Base-by-base conservation (phyloP, 1,284 basidiomycete species). In the Neotropicomus parvogracilis region DNA sequence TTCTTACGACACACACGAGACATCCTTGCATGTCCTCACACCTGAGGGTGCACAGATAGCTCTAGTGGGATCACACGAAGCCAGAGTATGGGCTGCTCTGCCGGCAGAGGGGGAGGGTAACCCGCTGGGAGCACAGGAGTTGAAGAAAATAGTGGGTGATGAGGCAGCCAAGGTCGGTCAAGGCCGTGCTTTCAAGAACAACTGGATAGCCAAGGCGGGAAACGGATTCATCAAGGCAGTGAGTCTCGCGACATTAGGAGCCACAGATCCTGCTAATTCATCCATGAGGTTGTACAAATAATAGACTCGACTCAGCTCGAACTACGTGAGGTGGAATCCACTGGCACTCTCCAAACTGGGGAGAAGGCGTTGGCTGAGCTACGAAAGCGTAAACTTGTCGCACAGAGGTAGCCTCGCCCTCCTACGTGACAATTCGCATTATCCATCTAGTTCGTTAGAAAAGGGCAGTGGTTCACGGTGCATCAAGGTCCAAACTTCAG, bases 151-250 rank as follows among this genome's bases (percentile, higher is more conserved):
- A 47, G 78, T 97, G 10, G 93, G 93, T 10, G 84, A 88, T 49
- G 91, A 95, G 58, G 79, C 81, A 6, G 83, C 89, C 16, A 95
- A 94, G 73, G 79, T 88, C 53, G 97, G 97, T 3, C 97, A 99
- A 70, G 87, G 88, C 24, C 83, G 90, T 55, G 97, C 95, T 19
- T 97, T 99, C 80, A 97, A 95, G 74, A 95, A 91, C 64, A 91
- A 90, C 57, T 99, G 97, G 95, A 93, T 98, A 56, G 79, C 77
- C 26, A 98, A 98, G 70, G 89, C 95, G 55, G 91, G 90, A 4
- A 80, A 83, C 55, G 91, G 92, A 17, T 83, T 97, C 52, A 83
- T 97, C 46, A 88, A 88, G 70, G 74, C 85, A 52, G 92, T 95
- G 48, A 59, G 89, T 77, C 34, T 14, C 31, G 8, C 42, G 27